A percentile compares a stretch with the other conserved stretches of the same genome.
phyloP scores from a whole-genome alignment of 202 grass and related monocot genomes.

The Panicum virgatum region DNA sequence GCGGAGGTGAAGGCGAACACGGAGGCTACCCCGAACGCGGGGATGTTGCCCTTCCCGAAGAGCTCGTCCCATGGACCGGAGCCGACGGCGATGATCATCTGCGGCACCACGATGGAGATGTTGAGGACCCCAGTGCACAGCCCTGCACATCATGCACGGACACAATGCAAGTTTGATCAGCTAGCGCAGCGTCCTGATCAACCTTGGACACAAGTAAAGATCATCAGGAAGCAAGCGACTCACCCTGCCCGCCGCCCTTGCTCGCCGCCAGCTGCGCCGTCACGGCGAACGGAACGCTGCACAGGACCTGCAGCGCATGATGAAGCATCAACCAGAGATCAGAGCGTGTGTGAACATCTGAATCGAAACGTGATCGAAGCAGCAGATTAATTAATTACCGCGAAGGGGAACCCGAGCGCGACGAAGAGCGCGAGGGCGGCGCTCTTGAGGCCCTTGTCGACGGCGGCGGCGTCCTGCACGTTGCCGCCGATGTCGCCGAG shows the following conservation, averaged over 20 bases:
- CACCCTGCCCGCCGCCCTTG: conserved; percentile 58
- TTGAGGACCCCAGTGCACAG: conserved; percentile 81
- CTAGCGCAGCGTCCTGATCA: neutral
- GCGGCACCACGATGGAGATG: conserved; percentile 78
- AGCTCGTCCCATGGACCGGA: conserved; percentile 79
- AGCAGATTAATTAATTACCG: conserved; percentile 41
- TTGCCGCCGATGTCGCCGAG: conserved; percentile 47
- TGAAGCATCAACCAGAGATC: too few species aligned
- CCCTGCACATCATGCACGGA: conserved; percentile 18
- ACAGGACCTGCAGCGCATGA: conserved; percentile 46
- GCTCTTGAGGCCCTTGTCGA: conserved; percentile 48
- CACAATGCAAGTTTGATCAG: neutral
- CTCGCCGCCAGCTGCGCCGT: conserved; percentile 61
- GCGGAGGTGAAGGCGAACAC: conserved; percentile 51
- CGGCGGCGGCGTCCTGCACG: conserved; percentile 47
- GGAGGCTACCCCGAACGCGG: conserved; percentile 66
- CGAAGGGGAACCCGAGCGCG: conserved; percentile 73
- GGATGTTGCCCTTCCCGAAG: conserved; percentile 79
- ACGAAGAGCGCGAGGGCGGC: conserved; percentile 60
- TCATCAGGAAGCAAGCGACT: neutral
- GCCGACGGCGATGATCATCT: conserved; percentile 77
- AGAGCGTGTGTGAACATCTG: too few species aligned
- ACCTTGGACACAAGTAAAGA: neutral
- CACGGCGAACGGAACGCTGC: conserved; percentile 83
- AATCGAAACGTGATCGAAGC: neutral